Evolutionary conservation across 805 yeast genomes (phyloP).

Genomic region (Ogataea zsoltii): DNA sequence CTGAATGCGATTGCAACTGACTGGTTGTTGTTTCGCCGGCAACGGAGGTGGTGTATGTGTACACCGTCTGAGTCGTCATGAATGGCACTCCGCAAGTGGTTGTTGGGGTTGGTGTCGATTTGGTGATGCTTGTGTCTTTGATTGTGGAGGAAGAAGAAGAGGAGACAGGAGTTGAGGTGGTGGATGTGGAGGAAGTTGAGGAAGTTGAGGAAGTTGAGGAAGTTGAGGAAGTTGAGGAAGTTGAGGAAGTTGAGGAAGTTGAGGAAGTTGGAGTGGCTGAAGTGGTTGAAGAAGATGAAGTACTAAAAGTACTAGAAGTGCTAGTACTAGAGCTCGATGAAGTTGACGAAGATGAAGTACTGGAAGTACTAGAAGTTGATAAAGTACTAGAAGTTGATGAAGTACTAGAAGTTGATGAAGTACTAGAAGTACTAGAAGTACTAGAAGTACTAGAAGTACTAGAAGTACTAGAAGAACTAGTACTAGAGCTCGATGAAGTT

Average conservation of each 20-base stretch:
- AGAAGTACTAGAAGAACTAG: conserved; percentile 8
- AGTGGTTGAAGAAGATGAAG: neutral
- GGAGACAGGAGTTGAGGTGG: conserved; percentile 7
- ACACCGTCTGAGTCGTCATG: conserved; percentile 3
- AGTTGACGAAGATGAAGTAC: neutral
- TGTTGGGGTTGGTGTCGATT: conserved; percentile 1
- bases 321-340: conserved; percentile 4
- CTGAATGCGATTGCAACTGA: neutral
- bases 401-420: conserved; percentile 2
- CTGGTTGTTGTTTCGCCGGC: neutral
- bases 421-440: neutral
- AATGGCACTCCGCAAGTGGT: conserved; percentile 7
- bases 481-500: conserved; percentile 1
- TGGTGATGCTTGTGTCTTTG: neutral
- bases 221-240: conserved; percentile 3
- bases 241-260: conserved; percentile 6
- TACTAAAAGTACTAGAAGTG: neutral
- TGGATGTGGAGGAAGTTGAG: conserved; percentile 6
- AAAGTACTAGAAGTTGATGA: conserved; percentile 5
- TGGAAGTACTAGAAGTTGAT: neutral
- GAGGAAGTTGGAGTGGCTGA: conserved; percentile 5
- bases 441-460: conserved; percentile 4
- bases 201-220: conserved; percentile 6
- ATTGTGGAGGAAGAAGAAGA: conserved; percentile 9
- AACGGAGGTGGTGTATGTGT: conserved; percentile 2